phyloP scores from a whole-genome alignment of 2,329 filamentous ascomycete species.

The Ophioceras dolichostomum region DNA sequence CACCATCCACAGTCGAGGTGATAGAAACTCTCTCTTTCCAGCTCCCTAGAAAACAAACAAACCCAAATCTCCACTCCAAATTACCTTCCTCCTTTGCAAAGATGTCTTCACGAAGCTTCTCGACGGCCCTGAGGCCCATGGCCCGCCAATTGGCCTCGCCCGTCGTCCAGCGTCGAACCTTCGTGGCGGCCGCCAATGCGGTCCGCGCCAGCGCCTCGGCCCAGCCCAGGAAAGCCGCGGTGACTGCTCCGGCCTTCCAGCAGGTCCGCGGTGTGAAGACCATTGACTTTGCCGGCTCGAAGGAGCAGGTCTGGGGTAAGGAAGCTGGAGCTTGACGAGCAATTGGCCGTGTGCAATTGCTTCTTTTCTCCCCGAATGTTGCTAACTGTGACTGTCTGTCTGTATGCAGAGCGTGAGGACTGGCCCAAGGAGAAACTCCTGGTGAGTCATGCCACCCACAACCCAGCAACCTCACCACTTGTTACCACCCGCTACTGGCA shows the following conservation, averaged over 20 bases:
- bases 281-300: slow-evolving; percentile 92
- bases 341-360: background rate
- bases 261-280: slow-evolving; percentile 90
- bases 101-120: slow-evolving; percentile 71
- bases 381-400: slow-evolving; percentile 1
- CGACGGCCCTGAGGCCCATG: slow-evolving; percentile 52
- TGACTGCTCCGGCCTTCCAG: slow-evolving; percentile 34
- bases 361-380: slow-evolving; percentile 5
- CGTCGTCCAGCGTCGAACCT: slow-evolving; percentile 48
- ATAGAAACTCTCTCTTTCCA: too few species aligned
- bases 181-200: slow-evolving; percentile 45
- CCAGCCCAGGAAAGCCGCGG: slow-evolving; percentile 27
- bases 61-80: slow-evolving; percentile 16
- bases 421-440: slow-evolving; percentile 98
- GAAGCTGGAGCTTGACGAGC: slow-evolving; percentile 1
- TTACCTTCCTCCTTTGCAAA: too few species aligned
- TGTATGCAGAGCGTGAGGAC: slow-evolving; percentile 73
- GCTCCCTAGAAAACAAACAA: too few species aligned
- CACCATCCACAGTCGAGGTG: too few species aligned
- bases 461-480: too few species aligned
- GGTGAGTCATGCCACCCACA: slow-evolving; percentile 47
- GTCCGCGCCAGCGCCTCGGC: slow-evolving; percentile 41
- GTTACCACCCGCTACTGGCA: too few species aligned
- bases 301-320: slow-evolving; percentile 89
- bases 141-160: slow-evolving; percentile 52